Evolutionary conservation across 2,329 filamentous ascomycete genomes (phyloP), one percentile per base, ranked within the genome.

Genomic region (Aciculosporium take): DNA sequence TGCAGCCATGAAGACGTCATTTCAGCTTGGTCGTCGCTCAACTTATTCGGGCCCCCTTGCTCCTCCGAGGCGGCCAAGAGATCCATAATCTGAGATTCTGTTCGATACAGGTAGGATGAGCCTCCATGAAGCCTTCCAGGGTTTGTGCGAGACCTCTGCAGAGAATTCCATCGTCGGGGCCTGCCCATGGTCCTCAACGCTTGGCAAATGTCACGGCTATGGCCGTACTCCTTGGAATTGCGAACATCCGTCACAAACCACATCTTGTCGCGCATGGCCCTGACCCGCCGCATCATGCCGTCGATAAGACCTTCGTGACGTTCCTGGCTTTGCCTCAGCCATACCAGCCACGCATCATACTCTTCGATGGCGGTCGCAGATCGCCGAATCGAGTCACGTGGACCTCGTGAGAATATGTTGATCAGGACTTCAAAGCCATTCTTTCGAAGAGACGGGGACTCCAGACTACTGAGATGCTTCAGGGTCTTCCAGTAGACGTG

Each of bases 161-260:
- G 69, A 0, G 67, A 66, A 34, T 60, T 66, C 62, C 68, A 70
- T 40, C 68, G 69, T 45, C 77, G 69, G 46, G 76, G 69, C 60
- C 76, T 66, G 46, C 80, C 83, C 91, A 98, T 96, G 7, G 83
- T 86, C 60, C 91, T 93, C 38, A 98, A 66, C 4, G 89, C 91
- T 45, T 84, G 74, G 5, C 87, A 84, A 36, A 96, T 81, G 48
- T 89, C 85, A 44, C 81, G 80, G 30, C 85, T 86, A 50, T 93
- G 82, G 45, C 91, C 84, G 53, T 95, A 96, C 8, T 79, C 77
- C 37, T 79, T 83, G 4, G 91, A 95, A 52, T 89, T 88, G 47
- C 85, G 81, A 23, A 96, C 88, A 58, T 95, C 87, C 1, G 84
- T 89, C 45, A 91, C 84, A 57, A 94, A 98, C 91, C 91, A 98